Conservation (phyloP, 2,329 filamentous ascomycete genomes). For the Ascochyta rabiei region DNA sequence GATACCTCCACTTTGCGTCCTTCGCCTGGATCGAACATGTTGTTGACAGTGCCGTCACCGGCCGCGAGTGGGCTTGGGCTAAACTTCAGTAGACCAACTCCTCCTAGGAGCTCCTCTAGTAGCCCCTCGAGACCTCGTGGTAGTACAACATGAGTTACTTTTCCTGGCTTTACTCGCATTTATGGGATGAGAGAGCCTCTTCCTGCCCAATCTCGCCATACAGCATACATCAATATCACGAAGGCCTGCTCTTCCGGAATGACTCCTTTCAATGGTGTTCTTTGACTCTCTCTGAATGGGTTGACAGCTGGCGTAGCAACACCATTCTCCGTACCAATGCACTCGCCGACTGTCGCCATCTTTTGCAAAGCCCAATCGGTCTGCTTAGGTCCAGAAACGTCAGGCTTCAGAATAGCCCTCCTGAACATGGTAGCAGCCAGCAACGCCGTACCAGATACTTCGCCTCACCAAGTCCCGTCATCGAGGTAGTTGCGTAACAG, state of each 20-base stretch:
- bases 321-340: conserved; percentile 46
- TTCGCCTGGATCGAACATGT: not conserved
- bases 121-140: conserved; percentile 2
- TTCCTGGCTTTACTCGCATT: not conserved
- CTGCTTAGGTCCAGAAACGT: conserved; percentile 45
- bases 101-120: conserved; percentile 11
- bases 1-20: not conserved
- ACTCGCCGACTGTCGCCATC: conserved; percentile 43
- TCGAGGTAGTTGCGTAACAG: conserved; percentile 57
- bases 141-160: not conserved
- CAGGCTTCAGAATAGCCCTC: conserved; percentile 51
- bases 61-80: conserved; percentile 9
- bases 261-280: conserved; percentile 31
- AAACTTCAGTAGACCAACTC: conserved; percentile 10
- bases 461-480: conserved; percentile 53
- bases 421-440: conserved; percentile 54
- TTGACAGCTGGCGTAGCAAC: conserved; percentile 52
- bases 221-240: conserved; percentile 51
- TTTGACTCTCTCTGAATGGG: conserved; percentile 48
- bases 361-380: conserved; percentile 53
- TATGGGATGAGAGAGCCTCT: not conserved
- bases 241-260: conserved; percentile 55
- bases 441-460: conserved; percentile 57
- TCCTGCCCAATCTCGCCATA: conserved; percentile 49
- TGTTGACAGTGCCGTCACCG: conserved; percentile 13